Percentiles rank a stretch among this genome's conserved stretches.
phyloP scores from a whole-genome alignment of 192 early-diverging fungal genomes.

The Entomortierella chlamydospora region DNA sequence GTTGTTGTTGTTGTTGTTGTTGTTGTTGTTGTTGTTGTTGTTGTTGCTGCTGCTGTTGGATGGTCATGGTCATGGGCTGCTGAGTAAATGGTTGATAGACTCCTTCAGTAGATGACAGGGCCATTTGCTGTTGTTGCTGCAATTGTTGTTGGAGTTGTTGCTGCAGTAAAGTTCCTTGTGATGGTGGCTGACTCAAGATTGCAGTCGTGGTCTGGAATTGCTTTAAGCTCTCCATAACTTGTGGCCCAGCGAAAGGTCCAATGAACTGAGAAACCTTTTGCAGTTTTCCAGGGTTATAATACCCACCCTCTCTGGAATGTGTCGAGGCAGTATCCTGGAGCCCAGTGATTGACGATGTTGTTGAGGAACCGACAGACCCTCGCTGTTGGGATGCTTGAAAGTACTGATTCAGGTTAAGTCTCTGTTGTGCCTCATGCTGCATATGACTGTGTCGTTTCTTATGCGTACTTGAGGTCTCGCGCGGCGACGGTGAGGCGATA shows the following conservation, averaged over 20 bases:
- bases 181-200: conserved; percentile 37
- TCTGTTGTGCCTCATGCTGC: conserved; percentile 43
- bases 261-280: conserved; percentile 55
- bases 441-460: conserved; percentile 40
- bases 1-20: conserved; percentile 21
- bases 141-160: not conserved
- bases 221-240: conserved; percentile 51
- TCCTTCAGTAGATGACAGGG: conserved; percentile 8
- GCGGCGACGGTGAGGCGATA: conserved; percentile 17
- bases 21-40: conserved; percentile 24
- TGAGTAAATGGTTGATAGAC: conserved; percentile 24
- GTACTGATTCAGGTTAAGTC: conserved; percentile 8
- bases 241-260: conserved; percentile 50
- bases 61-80: conserved; percentile 32
- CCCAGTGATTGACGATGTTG: not conserved
- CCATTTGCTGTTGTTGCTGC: not conserved
- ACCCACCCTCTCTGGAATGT: conserved; percentile 13
- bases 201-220: conserved; percentile 48
- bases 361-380: conserved; percentile 15
- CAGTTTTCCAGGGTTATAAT: conserved; percentile 41
- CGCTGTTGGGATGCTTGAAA: conserved; percentile 25
- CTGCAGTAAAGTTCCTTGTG: conserved; percentile 1
- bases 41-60: conserved; percentile 24
- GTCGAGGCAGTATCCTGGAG: conserved; percentile 4
- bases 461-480: conserved; percentile 15